phyloP scores from a whole-genome alignment of 352 stramenopile species.

The Phytophthora hibernalis region DNA sequence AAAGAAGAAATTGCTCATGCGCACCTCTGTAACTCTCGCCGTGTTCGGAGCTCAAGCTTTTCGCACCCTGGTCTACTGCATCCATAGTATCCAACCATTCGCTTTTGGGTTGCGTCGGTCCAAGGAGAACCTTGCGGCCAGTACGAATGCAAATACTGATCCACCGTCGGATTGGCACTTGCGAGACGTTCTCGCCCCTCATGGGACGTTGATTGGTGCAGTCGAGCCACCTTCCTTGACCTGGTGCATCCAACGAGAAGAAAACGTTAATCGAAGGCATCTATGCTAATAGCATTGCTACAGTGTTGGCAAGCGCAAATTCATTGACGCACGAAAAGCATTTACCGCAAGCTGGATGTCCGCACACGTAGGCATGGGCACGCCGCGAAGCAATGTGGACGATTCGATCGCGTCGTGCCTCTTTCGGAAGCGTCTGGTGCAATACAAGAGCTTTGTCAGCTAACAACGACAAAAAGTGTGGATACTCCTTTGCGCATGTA shows the following conservation, averaged over 20 bases:
- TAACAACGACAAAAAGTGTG: neutral
- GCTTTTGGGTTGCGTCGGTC: constrained; percentile 37
- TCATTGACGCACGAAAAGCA: constrained; percentile 58
- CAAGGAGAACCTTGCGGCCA: constrained; percentile 60
- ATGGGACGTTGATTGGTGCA: constrained; percentile 56
- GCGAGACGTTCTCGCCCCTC: constrained; percentile 50
- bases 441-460: constrained; percentile 2
- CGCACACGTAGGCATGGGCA: constrained; percentile 59
- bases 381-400: constrained; percentile 54
- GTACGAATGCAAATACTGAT: constrained; percentile 70
- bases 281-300: neutral
- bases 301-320: neutral
- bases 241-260: constrained; percentile 18
- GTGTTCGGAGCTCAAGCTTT: constrained; percentile 49
- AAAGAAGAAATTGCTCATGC: neutral
- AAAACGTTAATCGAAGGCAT: neutral
- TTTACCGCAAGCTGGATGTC: constrained; percentile 56
- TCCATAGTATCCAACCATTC: constrained; percentile 57
- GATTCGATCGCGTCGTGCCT: constrained; percentile 53
- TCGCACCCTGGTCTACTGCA: constrained; percentile 46
- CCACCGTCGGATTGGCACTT: constrained; percentile 41
- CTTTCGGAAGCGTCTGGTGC: constrained; percentile 50
- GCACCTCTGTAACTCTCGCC: constrained; percentile 48
- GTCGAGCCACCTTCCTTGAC: constrained; percentile 53
- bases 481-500: neutral